Conservation (phyloP, 148 eudicot species). For the Rhododendron simsii region DNA sequence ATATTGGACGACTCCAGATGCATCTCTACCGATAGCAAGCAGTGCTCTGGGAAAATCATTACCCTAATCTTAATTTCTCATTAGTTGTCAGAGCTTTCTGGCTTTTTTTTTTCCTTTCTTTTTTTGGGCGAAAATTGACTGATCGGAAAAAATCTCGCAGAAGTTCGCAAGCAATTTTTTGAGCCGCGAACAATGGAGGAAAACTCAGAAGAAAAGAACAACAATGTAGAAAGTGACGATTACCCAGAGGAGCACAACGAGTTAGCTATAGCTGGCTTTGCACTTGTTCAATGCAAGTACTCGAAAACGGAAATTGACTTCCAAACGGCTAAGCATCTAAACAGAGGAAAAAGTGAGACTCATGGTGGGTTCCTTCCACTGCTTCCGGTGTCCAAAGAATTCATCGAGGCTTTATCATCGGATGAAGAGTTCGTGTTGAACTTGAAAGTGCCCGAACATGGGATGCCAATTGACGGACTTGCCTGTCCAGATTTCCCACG, state of each 20-base stretch:
- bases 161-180: not conserved
- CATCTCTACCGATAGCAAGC: too few species aligned
- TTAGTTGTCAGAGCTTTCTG: not conserved
- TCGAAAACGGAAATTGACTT: not conserved
- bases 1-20: not conserved
- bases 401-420: not conserved
- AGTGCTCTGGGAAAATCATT: not conserved
- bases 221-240: not conserved
- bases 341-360: not conserved
- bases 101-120: not conserved
- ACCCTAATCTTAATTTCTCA: not conserved
- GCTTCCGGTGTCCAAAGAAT: not conserved
- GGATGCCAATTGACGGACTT: conserved; percentile 2
- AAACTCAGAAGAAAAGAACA: not conserved
- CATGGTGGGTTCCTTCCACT: not conserved
- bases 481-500: not conserved
- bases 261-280: not conserved
- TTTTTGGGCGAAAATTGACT: not conserved
- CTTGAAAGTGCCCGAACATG: not conserved
- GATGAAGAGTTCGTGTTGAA: not conserved
- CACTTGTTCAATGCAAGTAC: not conserved
- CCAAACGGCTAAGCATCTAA: not conserved
- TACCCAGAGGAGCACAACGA: not conserved
- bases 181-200: not conserved
- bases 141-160: not conserved